Evolutionary conservation across 768 basidiomycete species (phyloP).

Genomic region (Scleroderma bovista): DNA sequence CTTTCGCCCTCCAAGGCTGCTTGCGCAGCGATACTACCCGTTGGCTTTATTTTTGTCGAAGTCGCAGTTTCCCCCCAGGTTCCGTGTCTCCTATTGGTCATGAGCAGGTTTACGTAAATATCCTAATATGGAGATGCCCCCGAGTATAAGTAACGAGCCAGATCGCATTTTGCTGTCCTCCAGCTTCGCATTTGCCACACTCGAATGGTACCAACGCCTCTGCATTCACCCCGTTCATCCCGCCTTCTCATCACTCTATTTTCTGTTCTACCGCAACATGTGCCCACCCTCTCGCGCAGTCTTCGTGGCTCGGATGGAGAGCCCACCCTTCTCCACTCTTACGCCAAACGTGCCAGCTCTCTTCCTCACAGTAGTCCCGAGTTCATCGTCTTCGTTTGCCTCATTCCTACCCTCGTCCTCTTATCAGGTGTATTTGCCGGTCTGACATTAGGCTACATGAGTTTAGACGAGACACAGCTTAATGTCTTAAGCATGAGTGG

Average conservation of each 20-base stretch:
- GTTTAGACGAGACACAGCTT: slow-evolving; percentile 87
- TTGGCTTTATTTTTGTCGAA: too few species aligned
- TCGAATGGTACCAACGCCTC: slow-evolving; percentile 37
- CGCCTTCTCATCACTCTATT: slow-evolving; percentile 41
- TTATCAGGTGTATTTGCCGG: slow-evolving; percentile 87
- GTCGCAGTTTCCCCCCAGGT: too few species aligned
- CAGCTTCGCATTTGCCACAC: slow-evolving; percentile 1
- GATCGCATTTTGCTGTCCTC: not conserved
- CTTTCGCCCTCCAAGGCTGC: too few species aligned
- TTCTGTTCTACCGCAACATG: slow-evolving; percentile 42
- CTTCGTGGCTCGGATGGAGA: slow-evolving; percentile 8
- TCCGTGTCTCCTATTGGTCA: too few species aligned
- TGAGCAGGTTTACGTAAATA: slow-evolving; percentile 7
- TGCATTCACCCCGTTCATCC: slow-evolving; percentile 32
- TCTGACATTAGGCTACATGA: slow-evolving; percentile 89
- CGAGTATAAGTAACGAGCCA: not conserved
- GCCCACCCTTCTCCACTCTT: slow-evolving; percentile 16
- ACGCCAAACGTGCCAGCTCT: slow-evolving; percentile 26
- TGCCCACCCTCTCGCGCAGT: slow-evolving; percentile 32
- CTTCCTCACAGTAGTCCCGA: slow-evolving; percentile 14
- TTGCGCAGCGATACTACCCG: too few species aligned
- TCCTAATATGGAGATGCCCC: not conserved
- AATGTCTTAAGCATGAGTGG: slow-evolving; percentile 83
- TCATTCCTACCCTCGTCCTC: slow-evolving; percentile 82
- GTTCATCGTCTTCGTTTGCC: slow-evolving; percentile 41